Evolutionary conservation across 371 early-diverging fungal species (phyloP), one percentile per base, ranked within the genome.

Genomic region (Sporodiniella umbellata): DNA sequence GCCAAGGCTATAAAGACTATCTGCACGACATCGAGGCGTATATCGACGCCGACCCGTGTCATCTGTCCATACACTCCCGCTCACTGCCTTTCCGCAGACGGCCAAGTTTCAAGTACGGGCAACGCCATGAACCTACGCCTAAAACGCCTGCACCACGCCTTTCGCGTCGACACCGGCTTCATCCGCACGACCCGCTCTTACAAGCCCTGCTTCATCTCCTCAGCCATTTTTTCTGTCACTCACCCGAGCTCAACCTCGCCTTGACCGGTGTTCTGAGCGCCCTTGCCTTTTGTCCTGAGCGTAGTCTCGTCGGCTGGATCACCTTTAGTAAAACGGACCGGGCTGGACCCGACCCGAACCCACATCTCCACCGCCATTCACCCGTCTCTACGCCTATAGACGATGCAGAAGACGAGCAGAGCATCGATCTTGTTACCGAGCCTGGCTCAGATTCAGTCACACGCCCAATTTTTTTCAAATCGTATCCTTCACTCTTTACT

Each of bases 191-290:
- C 64, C 81, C 85, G 0, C 56, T 88, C 8, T 58, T 89, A 7
- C 84, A 84, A 33, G 81, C 75, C 31, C 63, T 90, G 31, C 64
- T 89, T 26, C 72, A 67, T 11, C 64, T 86, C 8, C 73, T 90
- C 23, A 73, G 81, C 8, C 84, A 84, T 45, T 94, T 92, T 52
- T 95, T 94, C 66, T 82, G 85, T 0, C 93, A 95, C 56, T 86
- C 93, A 11, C 84, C 87, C 22, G 89, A 89, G 38, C 81, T 94
- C 51, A 97, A 97, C 62, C 56, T 97, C 56, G 93, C 92, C 0
- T 64, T 97, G 33, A 94, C 95, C 0, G 93, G 92, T 15, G 91
- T 92, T 12, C 67, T 97, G 17, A 81, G 91, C 0, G 88, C 90
- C 5, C 68, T 97, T 44, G 88, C 87, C 1, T 66, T 83, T 3